These are phyloP conservation scores for Bathelium albidoporum DNA, from an alignment of 495 filamentous ascomycete species.

Conservation along the genomic window DNA sequence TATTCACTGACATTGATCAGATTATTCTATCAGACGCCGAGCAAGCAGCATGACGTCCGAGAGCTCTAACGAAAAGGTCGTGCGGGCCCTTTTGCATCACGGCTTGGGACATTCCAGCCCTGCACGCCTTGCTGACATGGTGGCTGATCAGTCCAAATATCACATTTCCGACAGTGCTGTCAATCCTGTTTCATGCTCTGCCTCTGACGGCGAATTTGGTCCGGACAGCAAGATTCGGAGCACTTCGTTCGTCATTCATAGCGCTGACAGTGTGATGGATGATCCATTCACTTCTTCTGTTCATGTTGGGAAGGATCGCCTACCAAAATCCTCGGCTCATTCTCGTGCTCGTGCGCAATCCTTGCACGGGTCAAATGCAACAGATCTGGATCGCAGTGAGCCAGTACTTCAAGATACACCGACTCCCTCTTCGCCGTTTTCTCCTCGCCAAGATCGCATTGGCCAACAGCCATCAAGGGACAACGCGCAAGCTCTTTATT, in stretches of 20 bases:
- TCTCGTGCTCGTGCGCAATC: background rate
- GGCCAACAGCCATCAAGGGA: constrained; percentile 26
- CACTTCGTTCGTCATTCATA: constrained; percentile 12
- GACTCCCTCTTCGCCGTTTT: constrained; percentile 6
- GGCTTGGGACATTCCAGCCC: background rate
- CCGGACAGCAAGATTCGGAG: background rate
- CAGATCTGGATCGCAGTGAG: background rate
- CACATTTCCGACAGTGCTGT: background rate
- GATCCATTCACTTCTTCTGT: constrained; percentile 15
- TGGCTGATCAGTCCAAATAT: background rate
- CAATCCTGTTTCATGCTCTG: background rate
- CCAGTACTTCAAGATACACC: background rate
- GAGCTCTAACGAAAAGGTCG: too few relatives aligned
- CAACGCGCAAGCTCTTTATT: constrained; percentile 49
- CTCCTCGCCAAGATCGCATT: constrained; percentile 20
- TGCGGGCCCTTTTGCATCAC: background rate
- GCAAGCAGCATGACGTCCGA: background rate
- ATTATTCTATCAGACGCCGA: background rate
- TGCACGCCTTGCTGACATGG: background rate
- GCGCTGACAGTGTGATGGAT: constrained; percentile 1
- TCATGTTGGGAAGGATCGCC: too few relatives aligned
- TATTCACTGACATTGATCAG: background rate
- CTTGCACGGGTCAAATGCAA: constrained; percentile 4
- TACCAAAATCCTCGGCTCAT: background rate
- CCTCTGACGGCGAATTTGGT: background rate